These are phyloP conservation scores for Fremontodendron californicum DNA, from an alignment of 345 rosid species.

Conservation along the genomic window DNA sequence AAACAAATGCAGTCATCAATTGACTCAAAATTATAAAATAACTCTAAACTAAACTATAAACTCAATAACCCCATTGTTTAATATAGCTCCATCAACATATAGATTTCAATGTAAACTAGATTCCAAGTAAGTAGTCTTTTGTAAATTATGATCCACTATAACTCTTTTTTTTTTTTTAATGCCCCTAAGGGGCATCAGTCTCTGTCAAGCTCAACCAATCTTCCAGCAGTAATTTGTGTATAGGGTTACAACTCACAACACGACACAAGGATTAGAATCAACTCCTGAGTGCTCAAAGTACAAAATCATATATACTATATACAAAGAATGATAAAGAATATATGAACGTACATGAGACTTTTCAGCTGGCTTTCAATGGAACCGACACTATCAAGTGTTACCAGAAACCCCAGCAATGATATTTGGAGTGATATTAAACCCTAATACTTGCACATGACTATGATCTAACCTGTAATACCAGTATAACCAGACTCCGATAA, in stretches of 20 bases:
- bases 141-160: background rate
- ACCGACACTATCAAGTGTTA: background rate
- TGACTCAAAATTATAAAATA: too few species aligned
- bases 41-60: too few species aligned
- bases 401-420: background rate
- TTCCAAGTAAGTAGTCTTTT: background rate
- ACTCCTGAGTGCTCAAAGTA: background rate
- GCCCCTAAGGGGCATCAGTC: background rate
- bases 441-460: background rate
- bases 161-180: too few species aligned
- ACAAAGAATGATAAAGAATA: conserved; percentile 6
- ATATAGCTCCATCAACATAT: background rate
- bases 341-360: background rate
- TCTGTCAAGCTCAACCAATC: background rate
- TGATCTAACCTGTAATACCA: background rate
- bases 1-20: too few species aligned
- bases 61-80: background rate
- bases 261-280: background rate
- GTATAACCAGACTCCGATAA: background rate
- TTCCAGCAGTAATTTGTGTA: background rate
- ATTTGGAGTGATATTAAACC: background rate
- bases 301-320: conserved; percentile 3
- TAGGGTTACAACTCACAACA: background rate
- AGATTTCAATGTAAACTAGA: background rate
- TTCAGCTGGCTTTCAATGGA: background rate